A percentile compares a stretch with the other conserved stretches of the same genome.
Evolutionary conservation across 345 rosid species (phyloP).

Genomic region (Pseudoturritis turrita): DNA sequence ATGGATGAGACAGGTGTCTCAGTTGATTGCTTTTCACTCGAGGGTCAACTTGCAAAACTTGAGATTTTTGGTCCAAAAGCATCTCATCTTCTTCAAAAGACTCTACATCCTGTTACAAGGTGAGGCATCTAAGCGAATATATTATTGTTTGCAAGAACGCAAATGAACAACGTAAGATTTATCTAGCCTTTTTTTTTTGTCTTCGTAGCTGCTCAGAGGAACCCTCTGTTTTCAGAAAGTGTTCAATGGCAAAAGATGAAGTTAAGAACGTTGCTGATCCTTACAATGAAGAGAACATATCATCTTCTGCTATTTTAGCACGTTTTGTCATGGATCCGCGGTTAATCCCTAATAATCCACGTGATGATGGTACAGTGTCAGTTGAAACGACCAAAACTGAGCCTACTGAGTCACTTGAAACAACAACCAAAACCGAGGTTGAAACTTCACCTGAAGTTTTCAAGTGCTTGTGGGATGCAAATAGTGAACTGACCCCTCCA

Average conservation of each 20-base stretch:
- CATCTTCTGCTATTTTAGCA: conserved; percentile 41
- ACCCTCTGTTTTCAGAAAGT: conserved; percentile 34
- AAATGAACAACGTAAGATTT: neutral
- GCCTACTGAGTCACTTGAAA: conserved; percentile 22
- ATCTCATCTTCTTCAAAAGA: conserved; percentile 62
- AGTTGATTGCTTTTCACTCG: conserved; percentile 60
- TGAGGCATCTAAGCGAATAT: conserved; percentile 31
- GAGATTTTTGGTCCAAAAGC: conserved; percentile 73
- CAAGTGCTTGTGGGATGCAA: conserved; percentile 60
- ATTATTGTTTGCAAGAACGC: neutral
- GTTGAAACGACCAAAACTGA: conserved; percentile 26
- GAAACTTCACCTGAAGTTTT: conserved; percentile 17
- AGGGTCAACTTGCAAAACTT: conserved; percentile 73
- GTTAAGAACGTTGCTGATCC: conserved; percentile 16
- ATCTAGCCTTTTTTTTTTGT: conserved; percentile 2
- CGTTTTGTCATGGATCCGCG: conserved; percentile 64
- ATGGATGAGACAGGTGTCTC: conserved; percentile 42
- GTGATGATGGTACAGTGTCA: conserved; percentile 24
- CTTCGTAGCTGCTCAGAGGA: conserved; percentile 40
- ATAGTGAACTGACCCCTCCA: conserved; percentile 42
- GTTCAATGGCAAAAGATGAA: conserved; percentile 35
- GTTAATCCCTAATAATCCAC: conserved; percentile 24
- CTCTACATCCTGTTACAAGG: conserved; percentile 46
- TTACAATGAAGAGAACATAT: conserved; percentile 37
- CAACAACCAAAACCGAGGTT: conserved; percentile 24